phyloP scores from a whole-genome alignment of 257 asterid species.

The Lithospermum erythrorhizon region DNA sequence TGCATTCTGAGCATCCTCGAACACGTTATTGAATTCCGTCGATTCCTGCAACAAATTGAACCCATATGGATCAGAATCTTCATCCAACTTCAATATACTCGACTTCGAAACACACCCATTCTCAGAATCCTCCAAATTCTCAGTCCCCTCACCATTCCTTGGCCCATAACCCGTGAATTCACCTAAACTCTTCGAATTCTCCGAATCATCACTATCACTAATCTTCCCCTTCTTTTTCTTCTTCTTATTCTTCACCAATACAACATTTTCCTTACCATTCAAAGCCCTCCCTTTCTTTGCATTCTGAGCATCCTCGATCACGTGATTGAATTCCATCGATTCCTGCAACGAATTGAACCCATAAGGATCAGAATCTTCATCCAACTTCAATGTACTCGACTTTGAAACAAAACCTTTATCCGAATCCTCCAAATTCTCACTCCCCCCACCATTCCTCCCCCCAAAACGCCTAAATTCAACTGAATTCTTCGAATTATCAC shows the following conservation, averaged over 20 bases:
- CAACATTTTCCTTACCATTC: slow-evolving; percentile 17
- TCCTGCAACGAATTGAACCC: slow-evolving; percentile 40
- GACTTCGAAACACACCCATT: slow-evolving; percentile 19
- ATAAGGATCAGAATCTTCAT: slow-evolving; percentile 24
- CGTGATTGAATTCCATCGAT: slow-evolving; percentile 30
- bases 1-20: slow-evolving; percentile 10
- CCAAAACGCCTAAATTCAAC: slow-evolving; percentile 25
- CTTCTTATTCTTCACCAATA: slow-evolving; percentile 28
- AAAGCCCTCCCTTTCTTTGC: slow-evolving; percentile 12
- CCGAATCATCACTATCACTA: too few relatives aligned
- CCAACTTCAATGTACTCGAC: slow-evolving; percentile 20
- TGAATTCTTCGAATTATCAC: too few relatives aligned
- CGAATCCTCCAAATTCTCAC: slow-evolving; percentile 12
- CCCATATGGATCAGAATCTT: slow-evolving; percentile 26
- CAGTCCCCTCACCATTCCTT: slow-evolving; percentile 37
- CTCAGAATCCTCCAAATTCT: slow-evolving; percentile 11
- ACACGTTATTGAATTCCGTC: slow-evolving; percentile 26
- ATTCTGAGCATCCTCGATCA: slow-evolving; percentile 8
- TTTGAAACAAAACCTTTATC: slow-evolving; percentile 18
- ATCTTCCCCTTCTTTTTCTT: slow-evolving; percentile 30
- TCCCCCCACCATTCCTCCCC: slow-evolving; percentile 39
- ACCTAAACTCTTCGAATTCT: too few relatives aligned
- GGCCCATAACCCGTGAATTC: slow-evolving; percentile 25
- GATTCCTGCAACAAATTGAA: slow-evolving; percentile 43
- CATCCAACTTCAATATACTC: slow-evolving; percentile 19